These are phyloP conservation scores for Aureobasidium sp. DNA, from an alignment of 2,329 filamentous ascomycete genomes.

Conservation along the genomic window DNA sequence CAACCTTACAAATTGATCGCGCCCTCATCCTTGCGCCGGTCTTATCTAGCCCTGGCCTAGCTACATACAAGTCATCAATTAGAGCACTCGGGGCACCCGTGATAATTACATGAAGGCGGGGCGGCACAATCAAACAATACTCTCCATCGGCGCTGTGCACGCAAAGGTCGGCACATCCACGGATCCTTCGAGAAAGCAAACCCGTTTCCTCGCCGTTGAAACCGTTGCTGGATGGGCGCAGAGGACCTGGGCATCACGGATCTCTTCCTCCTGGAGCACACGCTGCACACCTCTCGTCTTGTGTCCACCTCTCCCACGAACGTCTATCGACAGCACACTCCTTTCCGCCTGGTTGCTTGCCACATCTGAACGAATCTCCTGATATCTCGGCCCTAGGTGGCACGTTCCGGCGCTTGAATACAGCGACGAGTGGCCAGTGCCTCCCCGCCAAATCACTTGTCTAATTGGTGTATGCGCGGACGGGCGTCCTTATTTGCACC, in stretches of 20 bases:
- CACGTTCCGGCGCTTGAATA: neutral
- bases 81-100: neutral
- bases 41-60: neutral
- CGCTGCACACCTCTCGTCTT: neutral
- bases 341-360: neutral
- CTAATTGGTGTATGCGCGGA: constrained; percentile 12
- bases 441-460: constrained; percentile 8
- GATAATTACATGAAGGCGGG: constrained; percentile 6
- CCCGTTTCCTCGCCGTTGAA: constrained; percentile 6
- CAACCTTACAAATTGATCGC: constrained; percentile 7
- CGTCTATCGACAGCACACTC: constrained; percentile 4
- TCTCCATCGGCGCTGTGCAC: neutral
- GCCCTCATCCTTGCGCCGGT: constrained; percentile 5
- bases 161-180: neutral
- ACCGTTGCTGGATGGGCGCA: constrained; percentile 3
- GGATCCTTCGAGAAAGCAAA: constrained; percentile 6
- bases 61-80: neutral
- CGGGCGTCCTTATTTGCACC: constrained; percentile 5
- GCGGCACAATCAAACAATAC: constrained; percentile 1
- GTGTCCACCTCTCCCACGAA: neutral
- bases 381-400: neutral
- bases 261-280: neutral
- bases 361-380: neutral
- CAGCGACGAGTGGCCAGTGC: constrained; percentile 11
- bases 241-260: neutral